Percentiles rank a stretch among this genome's conserved stretches.
Conservation (phyloP, 2,329 filamentous ascomycete species). For the Arthrobotrys conoides region DNA sequence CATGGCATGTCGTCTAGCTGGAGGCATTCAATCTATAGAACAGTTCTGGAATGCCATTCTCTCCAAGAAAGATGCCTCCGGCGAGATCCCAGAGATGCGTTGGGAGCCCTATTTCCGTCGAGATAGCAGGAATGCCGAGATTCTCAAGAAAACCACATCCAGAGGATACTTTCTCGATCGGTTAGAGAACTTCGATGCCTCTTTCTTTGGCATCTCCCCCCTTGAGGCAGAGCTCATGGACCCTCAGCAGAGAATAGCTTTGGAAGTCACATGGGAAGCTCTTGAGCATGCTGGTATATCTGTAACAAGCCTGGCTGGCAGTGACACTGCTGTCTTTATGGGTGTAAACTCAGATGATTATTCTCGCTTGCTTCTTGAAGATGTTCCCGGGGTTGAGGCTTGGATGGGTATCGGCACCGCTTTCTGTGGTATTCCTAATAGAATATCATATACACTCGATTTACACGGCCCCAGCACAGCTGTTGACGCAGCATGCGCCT, state of each 20-base stretch:
- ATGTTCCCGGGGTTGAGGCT: slow-evolving; percentile 39
- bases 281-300: slow-evolving; percentile 71
- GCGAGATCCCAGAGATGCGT: slow-evolving; percentile 35
- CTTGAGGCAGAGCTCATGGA: slow-evolving; percentile 70
- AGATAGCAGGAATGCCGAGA: slow-evolving; percentile 61
- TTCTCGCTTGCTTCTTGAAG: slow-evolving; percentile 36
- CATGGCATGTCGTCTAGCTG: slow-evolving; percentile 41
- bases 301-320: slow-evolving; percentile 65
- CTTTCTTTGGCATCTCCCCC: slow-evolving; percentile 68
- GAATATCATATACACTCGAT: slow-evolving; percentile 66
- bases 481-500: slow-evolving; percentile 67
- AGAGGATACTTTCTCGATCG: slow-evolving; percentile 56
- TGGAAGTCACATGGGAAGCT: slow-evolving; percentile 73
- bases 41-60: slow-evolving; percentile 42
- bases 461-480: slow-evolving; percentile 68
- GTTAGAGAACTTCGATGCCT: slow-evolving; percentile 66
- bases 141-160: slow-evolving; percentile 61
- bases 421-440: slow-evolving; percentile 66
- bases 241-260: slow-evolving; percentile 71
- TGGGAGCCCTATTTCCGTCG: slow-evolving; percentile 62
- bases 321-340: slow-evolving; percentile 68
- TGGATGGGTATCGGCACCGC: slow-evolving; percentile 66
- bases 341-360: slow-evolving; percentile 61
- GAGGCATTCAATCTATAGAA: slow-evolving; percentile 30
- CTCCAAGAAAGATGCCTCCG: slow-evolving; percentile 36